These are phyloP conservation scores for Solanum pinnatisectum DNA, from an alignment of 257 asterid species.

Conservation along the genomic window DNA sequence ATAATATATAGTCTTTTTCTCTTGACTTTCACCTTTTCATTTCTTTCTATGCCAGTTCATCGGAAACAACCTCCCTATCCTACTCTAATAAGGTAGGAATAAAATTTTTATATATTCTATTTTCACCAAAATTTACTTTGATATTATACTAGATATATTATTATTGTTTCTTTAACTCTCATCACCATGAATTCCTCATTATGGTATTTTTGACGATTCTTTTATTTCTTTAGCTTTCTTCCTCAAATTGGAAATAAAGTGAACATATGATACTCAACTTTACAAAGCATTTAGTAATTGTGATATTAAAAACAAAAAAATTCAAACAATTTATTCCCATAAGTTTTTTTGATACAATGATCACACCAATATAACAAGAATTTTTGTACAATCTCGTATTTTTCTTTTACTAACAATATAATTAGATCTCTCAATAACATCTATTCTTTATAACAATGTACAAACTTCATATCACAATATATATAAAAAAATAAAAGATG, in stretches of 20 bases:
- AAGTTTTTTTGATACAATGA: not conserved
- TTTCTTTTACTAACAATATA: not conserved
- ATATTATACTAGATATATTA: not conserved
- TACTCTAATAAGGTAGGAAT: not conserved
- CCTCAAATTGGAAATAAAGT: not conserved
- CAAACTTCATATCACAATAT: not conserved
- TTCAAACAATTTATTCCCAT: not conserved
- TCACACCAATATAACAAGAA: not conserved
- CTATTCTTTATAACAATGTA: too few species aligned
- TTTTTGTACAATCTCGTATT: not conserved
- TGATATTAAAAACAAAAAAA: not conserved
- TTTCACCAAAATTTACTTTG: not conserved
- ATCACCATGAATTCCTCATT: not conserved
- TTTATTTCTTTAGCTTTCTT: not conserved
- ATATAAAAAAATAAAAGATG: not conserved
- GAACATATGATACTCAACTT: not conserved
- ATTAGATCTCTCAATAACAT: too few species aligned
- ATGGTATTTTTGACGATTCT: not conserved
- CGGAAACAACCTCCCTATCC: too few species aligned
- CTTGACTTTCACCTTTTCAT: not conserved
- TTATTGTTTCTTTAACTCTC: not conserved
- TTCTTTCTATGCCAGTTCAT: fast-evolving
- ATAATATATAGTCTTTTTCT: not conserved
- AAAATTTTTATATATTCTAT: too few species aligned
- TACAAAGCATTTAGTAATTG: not conserved